Evolutionary conservation across 768 basidiomycete genomes (phyloP).

Genomic region (Suillus subluteus): DNA sequence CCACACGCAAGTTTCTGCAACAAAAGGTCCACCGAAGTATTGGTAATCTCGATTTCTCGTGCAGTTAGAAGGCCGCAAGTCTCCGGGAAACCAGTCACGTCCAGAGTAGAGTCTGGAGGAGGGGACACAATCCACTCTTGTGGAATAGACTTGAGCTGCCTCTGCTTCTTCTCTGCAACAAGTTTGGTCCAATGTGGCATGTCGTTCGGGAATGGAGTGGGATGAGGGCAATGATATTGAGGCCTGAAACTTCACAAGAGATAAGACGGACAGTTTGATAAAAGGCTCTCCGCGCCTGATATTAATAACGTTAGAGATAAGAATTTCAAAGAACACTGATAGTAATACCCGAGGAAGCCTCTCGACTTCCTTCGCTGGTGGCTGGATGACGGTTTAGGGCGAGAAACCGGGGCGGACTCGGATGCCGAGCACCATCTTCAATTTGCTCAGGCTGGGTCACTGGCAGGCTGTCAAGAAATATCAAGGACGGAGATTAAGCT

Average conservation of each 20-base stretch:
- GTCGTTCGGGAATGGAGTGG: not conserved
- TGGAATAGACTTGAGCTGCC: constrained; percentile 62
- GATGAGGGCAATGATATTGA: not conserved
- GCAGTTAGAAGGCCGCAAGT: constrained; percentile 60
- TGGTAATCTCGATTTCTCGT: constrained; percentile 65
- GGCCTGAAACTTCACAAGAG: not conserved
- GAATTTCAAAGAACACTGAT: not conserved
- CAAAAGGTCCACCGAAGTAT: constrained; percentile 45
- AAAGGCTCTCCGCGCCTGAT: constrained; percentile 1
- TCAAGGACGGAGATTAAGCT: not conserved
- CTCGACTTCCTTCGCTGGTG: not conserved
- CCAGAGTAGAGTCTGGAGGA: constrained; percentile 48
- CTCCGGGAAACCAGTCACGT: constrained; percentile 59
- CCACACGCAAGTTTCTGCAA: constrained; percentile 55
- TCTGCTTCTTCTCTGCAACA: constrained; percentile 53
- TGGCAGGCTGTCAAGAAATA: not conserved
- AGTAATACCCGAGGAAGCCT: not conserved
- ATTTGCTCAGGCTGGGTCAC: not conserved
- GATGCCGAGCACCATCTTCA: not conserved
- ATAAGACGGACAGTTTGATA: not conserved
- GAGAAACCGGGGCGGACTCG: not conserved
- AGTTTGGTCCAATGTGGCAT: constrained; percentile 52
- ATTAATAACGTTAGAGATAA: constrained; percentile 8
- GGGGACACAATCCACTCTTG: constrained; percentile 60
- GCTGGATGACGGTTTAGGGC: not conserved